A percentile compares a stretch with the other conserved stretches of the same genome.
Conservation (phyloP, 176 grass and related monocot genomes). For the Coix lacrymajobi region DNA sequence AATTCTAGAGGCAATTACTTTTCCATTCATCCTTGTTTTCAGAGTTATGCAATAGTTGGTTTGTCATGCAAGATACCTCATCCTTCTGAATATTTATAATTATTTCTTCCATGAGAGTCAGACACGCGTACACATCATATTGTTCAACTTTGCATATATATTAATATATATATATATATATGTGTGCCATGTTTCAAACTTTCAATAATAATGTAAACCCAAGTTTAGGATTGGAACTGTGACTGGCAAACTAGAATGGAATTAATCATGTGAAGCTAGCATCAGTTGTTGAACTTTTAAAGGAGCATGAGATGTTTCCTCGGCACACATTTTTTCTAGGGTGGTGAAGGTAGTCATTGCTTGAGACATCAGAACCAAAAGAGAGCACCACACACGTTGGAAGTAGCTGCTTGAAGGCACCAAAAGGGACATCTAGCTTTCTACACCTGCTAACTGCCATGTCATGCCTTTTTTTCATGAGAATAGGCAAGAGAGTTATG, state of each 20-base stretch:
- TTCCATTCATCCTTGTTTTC: conserved; percentile 31
- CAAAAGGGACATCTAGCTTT: conserved; percentile 27
- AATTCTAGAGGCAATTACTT: neutral
- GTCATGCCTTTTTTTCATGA: neutral
- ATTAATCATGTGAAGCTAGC: conserved; percentile 3
- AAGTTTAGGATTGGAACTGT: neutral
- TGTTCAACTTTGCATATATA: neutral
- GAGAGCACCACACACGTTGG: conserved; percentile 17
- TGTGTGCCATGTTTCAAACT: conserved; percentile 3
- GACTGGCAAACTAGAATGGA: conserved; percentile 16
- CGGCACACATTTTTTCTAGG: conserved; percentile 6
- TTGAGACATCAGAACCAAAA: conserved; percentile 22
- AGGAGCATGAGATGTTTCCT: neutral
- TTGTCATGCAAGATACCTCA: neutral
- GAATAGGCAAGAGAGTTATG: neutral
- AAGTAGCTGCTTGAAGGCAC: conserved; percentile 25
- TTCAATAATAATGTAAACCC: conserved; percentile 12
- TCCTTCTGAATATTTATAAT: conserved; percentile 1
- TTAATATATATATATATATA: neutral
- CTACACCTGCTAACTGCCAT: neutral
- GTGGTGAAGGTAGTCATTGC: conserved; percentile 17
- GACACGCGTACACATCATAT: neutral
- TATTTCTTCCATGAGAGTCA: neutral
- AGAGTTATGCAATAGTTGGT: neutral
- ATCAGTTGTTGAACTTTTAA: conserved; percentile 4